phyloP scores from a whole-genome alignment of 306 rosid genomes.

The Cucurbita ficifolia region DNA sequence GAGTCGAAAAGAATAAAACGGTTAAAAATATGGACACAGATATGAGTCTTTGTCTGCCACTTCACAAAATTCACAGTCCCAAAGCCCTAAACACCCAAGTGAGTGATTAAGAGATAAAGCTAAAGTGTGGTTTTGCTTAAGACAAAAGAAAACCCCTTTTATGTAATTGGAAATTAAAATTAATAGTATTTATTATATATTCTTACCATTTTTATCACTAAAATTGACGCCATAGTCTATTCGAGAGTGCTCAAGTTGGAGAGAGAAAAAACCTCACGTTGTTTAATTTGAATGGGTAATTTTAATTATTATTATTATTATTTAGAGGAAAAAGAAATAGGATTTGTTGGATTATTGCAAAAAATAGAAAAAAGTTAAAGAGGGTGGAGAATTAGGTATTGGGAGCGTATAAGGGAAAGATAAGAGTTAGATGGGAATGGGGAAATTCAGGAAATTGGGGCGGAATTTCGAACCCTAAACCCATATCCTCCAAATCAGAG shows the following conservation, averaged over 20 bases:
- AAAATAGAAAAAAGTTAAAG: not conserved
- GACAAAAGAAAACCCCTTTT: not conserved
- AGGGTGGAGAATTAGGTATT: not conserved
- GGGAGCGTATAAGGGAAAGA: not conserved
- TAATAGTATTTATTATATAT: not conserved
- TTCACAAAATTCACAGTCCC: not conserved
- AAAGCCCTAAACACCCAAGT: not conserved
- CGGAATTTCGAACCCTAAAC: not conserved
- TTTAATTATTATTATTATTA: not conserved
- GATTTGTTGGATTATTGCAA: not conserved
- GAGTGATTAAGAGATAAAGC: not conserved
- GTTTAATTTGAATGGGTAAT: no score
- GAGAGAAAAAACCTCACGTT: no score
- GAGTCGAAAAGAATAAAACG: no score
- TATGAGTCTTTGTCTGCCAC: slow-evolving; percentile 4
- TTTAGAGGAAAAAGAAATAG: not conserved
- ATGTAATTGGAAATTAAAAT: not conserved
- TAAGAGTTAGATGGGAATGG: not conserved
- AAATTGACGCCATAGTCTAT: not conserved
- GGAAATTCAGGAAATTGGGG: not conserved
- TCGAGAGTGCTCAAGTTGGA: not conserved
- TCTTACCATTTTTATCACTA: not conserved
- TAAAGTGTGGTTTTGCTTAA: not conserved
- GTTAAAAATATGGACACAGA: not conserved
- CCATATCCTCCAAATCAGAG: not conserved